phyloP scores from a whole-genome alignment of 495 filamentous ascomycete species.

The Hypoxylon intermedium region DNA sequence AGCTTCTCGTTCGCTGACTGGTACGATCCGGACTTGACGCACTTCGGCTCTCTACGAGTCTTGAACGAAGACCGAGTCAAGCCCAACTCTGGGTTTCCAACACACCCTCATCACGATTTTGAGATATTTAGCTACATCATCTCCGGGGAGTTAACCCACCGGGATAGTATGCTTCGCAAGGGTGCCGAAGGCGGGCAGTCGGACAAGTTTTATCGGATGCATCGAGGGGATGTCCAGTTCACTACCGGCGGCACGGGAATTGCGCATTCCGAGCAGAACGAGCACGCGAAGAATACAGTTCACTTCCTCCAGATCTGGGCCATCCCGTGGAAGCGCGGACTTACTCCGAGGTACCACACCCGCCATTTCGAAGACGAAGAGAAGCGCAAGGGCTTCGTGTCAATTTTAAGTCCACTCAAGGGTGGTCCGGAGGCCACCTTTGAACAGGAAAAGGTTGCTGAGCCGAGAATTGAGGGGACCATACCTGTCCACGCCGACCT shows the following conservation, averaged over 20 bases:
- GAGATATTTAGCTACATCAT: conserved; percentile 88
- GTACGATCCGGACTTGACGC: conserved; percentile 67
- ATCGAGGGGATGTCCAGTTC: conserved; percentile 81
- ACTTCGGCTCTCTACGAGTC: conserved; percentile 75
- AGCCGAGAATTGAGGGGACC: conserved; percentile 62
- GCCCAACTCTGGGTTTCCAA: conserved; percentile 72
- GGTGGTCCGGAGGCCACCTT: conserved; percentile 64
- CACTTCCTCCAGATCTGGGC: conserved; percentile 89
- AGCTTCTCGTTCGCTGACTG: conserved; percentile 81
- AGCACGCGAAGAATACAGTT: conserved; percentile 66
- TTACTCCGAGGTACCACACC: conserved; percentile 75
- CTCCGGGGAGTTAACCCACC: conserved; percentile 79
- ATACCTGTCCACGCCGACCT: conserved; percentile 84
- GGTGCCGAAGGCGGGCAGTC: conserved; percentile 57
- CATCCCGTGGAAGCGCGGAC: conserved; percentile 69
- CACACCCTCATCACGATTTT: conserved; percentile 80
- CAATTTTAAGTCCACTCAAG: conserved; percentile 74
- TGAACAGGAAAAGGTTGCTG: conserved; percentile 65
- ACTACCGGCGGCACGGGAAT: conserved; percentile 81
- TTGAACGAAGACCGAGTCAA: conserved; percentile 84
- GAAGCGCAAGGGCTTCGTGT: conserved; percentile 71
- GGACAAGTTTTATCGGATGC: conserved; percentile 73
- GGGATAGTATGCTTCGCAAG: conserved; percentile 73
- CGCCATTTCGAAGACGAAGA: conserved; percentile 68
- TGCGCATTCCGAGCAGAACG: conserved; percentile 78